Evolutionary conservation across 768 basidiomycete genomes (phyloP).

Genomic region (Tricholoma furcatifolium): DNA sequence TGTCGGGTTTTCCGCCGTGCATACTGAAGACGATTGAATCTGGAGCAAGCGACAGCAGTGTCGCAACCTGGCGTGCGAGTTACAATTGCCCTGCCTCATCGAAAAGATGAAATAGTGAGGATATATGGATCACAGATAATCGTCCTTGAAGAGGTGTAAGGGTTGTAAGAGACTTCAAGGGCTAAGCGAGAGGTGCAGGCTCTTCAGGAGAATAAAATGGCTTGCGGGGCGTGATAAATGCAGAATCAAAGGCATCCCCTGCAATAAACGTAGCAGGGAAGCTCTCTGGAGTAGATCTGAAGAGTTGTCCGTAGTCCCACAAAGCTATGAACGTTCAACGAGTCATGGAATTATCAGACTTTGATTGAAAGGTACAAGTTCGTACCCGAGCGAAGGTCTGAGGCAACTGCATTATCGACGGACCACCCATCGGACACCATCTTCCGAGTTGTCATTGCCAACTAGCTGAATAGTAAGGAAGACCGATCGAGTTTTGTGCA

Average conservation of each 20-base stretch:
- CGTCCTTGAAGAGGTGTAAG: slow-evolving; percentile 38
- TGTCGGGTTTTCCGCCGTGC: slow-evolving; percentile 26
- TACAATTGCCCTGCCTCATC: slow-evolving; percentile 33
- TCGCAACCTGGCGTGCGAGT: slow-evolving; percentile 40
- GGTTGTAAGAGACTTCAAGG: slow-evolving; percentile 18
- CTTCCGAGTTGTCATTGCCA: slow-evolving; percentile 24
- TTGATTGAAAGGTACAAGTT: slow-evolving; percentile 34
- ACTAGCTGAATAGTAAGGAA: slow-evolving; percentile 10
- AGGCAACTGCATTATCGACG: slow-evolving; percentile 19
- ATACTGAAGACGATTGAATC: slow-evolving; percentile 48
- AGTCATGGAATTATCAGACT: slow-evolving; percentile 6
- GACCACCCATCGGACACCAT: slow-evolving; percentile 25
- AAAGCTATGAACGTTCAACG: slow-evolving; percentile 38
- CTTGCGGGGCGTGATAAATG: slow-evolving; percentile 34
- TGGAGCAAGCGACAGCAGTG: slow-evolving; percentile 37
- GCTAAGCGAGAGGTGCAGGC: slow-evolving; percentile 15
- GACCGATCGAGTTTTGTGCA: neutral
- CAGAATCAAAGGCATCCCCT: slow-evolving; percentile 52
- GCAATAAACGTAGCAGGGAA: slow-evolving; percentile 56
- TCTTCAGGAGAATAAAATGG: slow-evolving; percentile 18
- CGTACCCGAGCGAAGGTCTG: slow-evolving; percentile 22
- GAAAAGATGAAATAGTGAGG: slow-evolving; percentile 56
- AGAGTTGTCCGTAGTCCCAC: slow-evolving; percentile 66
- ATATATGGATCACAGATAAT: slow-evolving; percentile 46
- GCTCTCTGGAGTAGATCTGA: slow-evolving; percentile 46